These are phyloP conservation scores for Linnemannia zychae DNA, from an alignment of 192 early-diverging fungal genomes.

Conservation along the genomic window DNA sequence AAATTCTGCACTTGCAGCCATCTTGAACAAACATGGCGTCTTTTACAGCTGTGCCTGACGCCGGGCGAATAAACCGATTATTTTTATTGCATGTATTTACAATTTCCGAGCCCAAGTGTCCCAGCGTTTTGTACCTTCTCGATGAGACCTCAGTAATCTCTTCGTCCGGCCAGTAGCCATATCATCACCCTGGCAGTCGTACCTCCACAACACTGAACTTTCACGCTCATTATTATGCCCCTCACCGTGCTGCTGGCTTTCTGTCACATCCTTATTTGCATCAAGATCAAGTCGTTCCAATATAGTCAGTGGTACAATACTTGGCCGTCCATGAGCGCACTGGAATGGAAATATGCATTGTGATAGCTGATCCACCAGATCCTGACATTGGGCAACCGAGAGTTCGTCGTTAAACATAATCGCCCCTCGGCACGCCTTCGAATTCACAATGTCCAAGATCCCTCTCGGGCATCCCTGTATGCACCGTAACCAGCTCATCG, in stretches of 20 bases:
- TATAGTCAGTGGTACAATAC: conserved; percentile 30
- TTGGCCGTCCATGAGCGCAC: conserved; percentile 69
- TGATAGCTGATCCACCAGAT: conserved; percentile 65
- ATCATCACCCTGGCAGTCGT: background rate
- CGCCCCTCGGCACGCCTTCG: conserved; percentile 81
- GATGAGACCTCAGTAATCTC: background rate
- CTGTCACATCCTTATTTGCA: background rate
- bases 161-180: background rate
- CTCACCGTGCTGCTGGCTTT: background rate
- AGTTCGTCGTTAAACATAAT: conserved; percentile 84
- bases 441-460: conserved; percentile 78
- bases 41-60: background rate
- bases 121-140: background rate
- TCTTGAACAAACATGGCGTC: background rate
- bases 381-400: conserved; percentile 58
- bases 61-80: background rate
- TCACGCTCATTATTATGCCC: background rate
- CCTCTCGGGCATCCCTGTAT: conserved; percentile 67
- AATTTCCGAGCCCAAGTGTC: background rate
- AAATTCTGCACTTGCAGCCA: background rate
- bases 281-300: background rate
- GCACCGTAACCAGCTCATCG: conserved; percentile 23
- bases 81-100: background rate
- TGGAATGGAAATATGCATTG: conserved; percentile 75
- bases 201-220: background rate